phyloP scores from a whole-genome alignment of 2,329 filamentous ascomycete species.

The Xylaria digitata region DNA sequence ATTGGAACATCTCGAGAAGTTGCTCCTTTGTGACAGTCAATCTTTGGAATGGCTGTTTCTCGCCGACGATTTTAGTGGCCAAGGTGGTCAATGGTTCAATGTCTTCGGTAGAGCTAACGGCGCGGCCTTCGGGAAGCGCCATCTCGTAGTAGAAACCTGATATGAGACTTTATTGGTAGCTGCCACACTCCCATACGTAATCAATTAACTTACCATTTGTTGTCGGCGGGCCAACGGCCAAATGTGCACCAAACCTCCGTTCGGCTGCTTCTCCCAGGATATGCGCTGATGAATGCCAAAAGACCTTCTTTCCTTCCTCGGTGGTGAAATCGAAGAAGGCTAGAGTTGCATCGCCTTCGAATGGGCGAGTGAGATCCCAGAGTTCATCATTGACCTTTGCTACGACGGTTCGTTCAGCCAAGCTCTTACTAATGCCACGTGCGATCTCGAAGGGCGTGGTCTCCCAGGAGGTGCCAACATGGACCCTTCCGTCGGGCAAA shows the following conservation, averaged over 20 bases:
- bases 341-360: conserved; percentile 88
- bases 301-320: conserved; percentile 86
- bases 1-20: conserved; percentile 71
- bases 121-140: conserved; percentile 68
- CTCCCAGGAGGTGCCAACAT: conserved; percentile 86
- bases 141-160: conserved; percentile 91
- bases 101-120: conserved; percentile 36
- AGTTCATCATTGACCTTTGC: conserved; percentile 76
- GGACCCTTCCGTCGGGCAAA: conserved; percentile 76
- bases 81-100: conserved; percentile 31
- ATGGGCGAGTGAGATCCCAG: conserved; percentile 91
- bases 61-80: conserved; percentile 28
- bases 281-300: conserved; percentile 97
- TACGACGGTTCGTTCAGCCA: conserved; percentile 87
- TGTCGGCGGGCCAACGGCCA: conserved; percentile 93
- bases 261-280: conserved; percentile 96
- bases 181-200: no score
- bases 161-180: background rate
- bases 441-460: conserved; percentile 86
- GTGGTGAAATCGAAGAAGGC: conserved; percentile 84
- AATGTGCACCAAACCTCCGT: conserved; percentile 86
- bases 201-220: conserved; percentile 70
- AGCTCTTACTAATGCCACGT: conserved; percentile 84
- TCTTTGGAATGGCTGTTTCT: conserved; percentile 39
- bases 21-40: conserved; percentile 33